Percentiles rank a stretch among this genome's conserved stretches.
Evolutionary conservation across 768 basidiomycete species (phyloP).

Genomic region (Boletus speciosus): DNA sequence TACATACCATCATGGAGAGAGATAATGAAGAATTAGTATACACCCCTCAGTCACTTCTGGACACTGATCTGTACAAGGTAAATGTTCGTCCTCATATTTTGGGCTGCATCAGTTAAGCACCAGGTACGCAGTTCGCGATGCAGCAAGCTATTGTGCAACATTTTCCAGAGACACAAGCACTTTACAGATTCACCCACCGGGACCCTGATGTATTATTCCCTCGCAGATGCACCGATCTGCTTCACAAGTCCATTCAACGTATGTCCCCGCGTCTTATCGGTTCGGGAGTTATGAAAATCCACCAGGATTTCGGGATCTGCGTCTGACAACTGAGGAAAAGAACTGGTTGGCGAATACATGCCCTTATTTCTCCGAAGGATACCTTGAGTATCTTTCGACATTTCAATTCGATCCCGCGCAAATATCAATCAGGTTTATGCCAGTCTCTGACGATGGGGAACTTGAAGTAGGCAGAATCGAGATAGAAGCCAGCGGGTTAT

Average conservation of each 20-base stretch:
- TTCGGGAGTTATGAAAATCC: slow-evolving; percentile 15
- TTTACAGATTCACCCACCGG: slow-evolving; percentile 82
- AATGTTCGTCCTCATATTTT: not conserved
- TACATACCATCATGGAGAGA: slow-evolving; percentile 10
- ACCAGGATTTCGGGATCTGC: slow-evolving; percentile 66
- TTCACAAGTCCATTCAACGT: slow-evolving; percentile 54
- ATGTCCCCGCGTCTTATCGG: slow-evolving; percentile 32
- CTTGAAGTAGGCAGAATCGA: slow-evolving; percentile 54
- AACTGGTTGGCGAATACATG: slow-evolving; percentile 64
- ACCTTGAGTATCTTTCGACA: slow-evolving; percentile 70
- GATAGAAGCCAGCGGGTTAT: slow-evolving; percentile 69
- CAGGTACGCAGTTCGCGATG: slow-evolving; percentile 73
- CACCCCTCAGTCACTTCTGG: slow-evolving; percentile 59
- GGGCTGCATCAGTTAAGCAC: not conserved
- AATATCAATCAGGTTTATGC: slow-evolving; percentile 61
- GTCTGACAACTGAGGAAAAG: slow-evolving; percentile 58
- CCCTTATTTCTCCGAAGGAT: slow-evolving; percentile 67
- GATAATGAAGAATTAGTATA: slow-evolving; percentile 10
- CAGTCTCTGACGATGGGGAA: slow-evolving; percentile 45
- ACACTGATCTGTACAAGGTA: slow-evolving; percentile 95
- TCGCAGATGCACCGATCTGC: slow-evolving; percentile 23
- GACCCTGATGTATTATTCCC: slow-evolving; percentile 63
- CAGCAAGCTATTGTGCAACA: slow-evolving; percentile 84
- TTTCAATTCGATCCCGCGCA: slow-evolving; percentile 70
- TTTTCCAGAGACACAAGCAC: slow-evolving; percentile 68